These are phyloP conservation scores for Trapa bicornis DNA, from an alignment of 345 rosid genomes.

Conservation along the genomic window DNA sequence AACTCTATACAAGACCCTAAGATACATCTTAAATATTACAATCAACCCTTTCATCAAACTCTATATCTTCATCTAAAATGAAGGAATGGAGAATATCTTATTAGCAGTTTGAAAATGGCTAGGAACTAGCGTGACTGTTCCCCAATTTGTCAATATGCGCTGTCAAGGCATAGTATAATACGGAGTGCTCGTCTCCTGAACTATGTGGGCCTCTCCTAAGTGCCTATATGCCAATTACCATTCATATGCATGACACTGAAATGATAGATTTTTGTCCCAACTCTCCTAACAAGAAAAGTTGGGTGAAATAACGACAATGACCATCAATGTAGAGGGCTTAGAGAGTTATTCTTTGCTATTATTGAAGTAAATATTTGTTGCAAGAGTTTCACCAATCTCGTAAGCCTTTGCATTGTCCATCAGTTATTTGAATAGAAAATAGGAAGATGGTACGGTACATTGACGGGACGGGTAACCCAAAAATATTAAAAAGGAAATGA, in stretches of 20 bases:
- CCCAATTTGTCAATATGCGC: background rate
- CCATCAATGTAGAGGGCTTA: no score
- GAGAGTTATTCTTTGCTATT: no score
- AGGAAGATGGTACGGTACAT: no score
- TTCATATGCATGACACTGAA: background rate
- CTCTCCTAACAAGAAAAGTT: background rate
- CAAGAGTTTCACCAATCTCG: no score
- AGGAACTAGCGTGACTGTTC: background rate
- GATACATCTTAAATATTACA: no score
- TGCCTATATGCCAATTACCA: background rate
- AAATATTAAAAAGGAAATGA: background rate
- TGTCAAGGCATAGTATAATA: background rate
- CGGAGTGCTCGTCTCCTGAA: background rate
- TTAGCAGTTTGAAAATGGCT: background rate
- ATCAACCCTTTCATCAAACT: no score
- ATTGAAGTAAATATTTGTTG: no score
- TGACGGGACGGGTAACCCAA: background rate
- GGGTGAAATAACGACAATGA: no score
- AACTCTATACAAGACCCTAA: background rate
- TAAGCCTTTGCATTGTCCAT: no score
- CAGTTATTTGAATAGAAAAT: background rate
- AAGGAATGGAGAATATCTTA: no score
- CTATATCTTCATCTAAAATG: no score
- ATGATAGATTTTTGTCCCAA: background rate
- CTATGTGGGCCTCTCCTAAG: background rate